Conservation (phyloP, 2,329 filamentous ascomycete species). For the Botrytis pseudocinerea region DNA sequence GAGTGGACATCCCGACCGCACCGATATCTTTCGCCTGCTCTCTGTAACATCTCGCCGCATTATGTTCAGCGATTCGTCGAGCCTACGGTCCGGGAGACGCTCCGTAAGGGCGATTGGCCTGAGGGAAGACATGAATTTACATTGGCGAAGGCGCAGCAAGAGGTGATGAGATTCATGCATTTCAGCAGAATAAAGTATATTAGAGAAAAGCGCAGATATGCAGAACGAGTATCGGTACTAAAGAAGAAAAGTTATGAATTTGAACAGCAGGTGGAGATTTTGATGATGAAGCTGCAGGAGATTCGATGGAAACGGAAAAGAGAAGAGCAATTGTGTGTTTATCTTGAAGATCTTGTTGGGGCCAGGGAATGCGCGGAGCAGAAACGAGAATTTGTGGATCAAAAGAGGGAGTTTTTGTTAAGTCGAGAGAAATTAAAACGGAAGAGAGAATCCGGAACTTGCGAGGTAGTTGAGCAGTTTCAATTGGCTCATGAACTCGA, state of each 20-base stretch:
- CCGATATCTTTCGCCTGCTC: neutral
- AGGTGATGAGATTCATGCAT: accelerated
- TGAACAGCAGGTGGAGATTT: neutral
- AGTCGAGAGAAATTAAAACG: neutral
- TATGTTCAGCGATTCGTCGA: conserved; percentile 2
- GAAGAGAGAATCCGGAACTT: no score
- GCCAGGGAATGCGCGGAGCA: neutral
- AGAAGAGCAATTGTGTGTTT: neutral
- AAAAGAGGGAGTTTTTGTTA: neutral
- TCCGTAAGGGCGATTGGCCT: neutral
- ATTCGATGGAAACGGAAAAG: neutral
- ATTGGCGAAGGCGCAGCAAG: accelerated
- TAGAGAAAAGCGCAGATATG: neutral
- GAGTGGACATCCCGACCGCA: neutral
- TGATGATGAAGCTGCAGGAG: neutral
- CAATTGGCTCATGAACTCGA: no score
- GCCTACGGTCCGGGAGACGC: neutral
- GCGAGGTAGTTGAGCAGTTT: no score
- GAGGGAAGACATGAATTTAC: neutral
- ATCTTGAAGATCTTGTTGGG: neutral
- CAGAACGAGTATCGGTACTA: neutral
- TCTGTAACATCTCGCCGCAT: neutral
- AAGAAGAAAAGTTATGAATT: neutral
- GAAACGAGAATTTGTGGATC: neutral
- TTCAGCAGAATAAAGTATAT: accelerated